Evolutionary conservation across 1,284 basidiomycete genomes (phyloP).

Genomic region (Ustanciosporium gigantosporum): DNA sequence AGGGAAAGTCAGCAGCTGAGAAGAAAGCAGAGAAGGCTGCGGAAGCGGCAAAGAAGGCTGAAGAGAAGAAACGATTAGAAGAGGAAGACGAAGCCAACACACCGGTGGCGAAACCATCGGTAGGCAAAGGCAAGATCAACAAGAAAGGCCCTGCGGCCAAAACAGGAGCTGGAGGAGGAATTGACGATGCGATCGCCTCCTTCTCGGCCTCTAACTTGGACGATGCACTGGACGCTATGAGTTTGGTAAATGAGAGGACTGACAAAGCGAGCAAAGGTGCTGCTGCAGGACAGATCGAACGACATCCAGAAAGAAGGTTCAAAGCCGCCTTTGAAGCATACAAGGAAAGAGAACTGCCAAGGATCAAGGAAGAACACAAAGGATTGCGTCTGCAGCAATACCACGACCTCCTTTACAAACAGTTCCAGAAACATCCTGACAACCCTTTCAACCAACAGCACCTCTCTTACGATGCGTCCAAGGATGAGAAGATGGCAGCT

Average conservation of each 20-base stretch:
- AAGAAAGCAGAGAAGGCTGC: conserved; percentile 70
- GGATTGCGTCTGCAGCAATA: conserved; percentile 83
- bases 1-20: conserved; percentile 72
- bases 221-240: conserved; percentile 85
- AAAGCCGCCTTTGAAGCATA: conserved; percentile 85
- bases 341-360: conserved; percentile 83
- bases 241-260: conserved; percentile 84
- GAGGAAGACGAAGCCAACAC: conserved; percentile 81
- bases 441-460: conserved; percentile 71
- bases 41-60: conserved; percentile 64
- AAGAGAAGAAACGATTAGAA: conserved; percentile 64
- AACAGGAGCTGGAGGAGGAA: conserved; percentile 16
- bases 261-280: conserved; percentile 75
- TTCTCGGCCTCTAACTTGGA: conserved; percentile 85
- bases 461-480: conserved; percentile 77
- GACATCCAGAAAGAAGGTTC: conserved; percentile 82
- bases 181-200: conserved; percentile 59
- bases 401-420: conserved; percentile 63
- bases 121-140: conserved; percentile 61
- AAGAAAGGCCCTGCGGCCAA: conserved; percentile 32
- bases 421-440: conserved; percentile 75
- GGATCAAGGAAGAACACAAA: conserved; percentile 76
- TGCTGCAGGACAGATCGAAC: conserved; percentile 78
- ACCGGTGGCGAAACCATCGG: conserved; percentile 71
- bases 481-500: conserved; percentile 77